A percentile compares a stretch with the other conserved stretches of the same genome.
Conservation (phyloP, 345 rosid species). For the Rhizophora mangle region DNA sequence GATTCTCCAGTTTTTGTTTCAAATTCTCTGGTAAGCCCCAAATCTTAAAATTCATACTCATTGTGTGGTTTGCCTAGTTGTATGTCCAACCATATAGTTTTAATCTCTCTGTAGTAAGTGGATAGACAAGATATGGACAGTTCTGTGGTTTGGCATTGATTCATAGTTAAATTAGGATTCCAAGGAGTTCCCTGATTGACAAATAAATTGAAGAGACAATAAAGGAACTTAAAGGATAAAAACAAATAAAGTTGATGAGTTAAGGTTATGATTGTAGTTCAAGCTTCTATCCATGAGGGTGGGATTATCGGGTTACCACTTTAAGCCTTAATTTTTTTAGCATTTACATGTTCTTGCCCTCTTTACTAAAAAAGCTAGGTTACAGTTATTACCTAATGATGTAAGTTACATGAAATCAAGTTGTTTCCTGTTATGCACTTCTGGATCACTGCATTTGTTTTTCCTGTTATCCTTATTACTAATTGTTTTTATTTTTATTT, state of each 20-base stretch:
- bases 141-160: not conserved
- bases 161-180: not conserved
- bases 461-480: too few species aligned
- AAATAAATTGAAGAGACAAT: not conserved
- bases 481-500: too few species aligned
- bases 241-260: not conserved
- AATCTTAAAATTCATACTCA: not conserved
- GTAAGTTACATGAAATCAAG: not conserved
- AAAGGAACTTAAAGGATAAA: not conserved
- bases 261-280: not conserved
- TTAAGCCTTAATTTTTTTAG: too few species aligned
- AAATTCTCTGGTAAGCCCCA: conserved; percentile 24
- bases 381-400: not conserved
- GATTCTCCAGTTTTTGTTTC: conserved; percentile 36
- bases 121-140: too few species aligned
- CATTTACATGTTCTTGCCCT: not conserved
- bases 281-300: not conserved
- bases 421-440: not conserved
- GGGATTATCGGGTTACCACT: not conserved
- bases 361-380: not conserved
- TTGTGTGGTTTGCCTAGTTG: conserved; percentile 2
- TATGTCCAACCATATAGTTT: not conserved
- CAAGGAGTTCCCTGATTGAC: not conserved
- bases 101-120: too few species aligned
- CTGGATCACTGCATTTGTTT: too few species aligned